A percentile compares a stretch with the other conserved stretches of the same genome.
Evolutionary conservation across 768 basidiomycete genomes (phyloP).

Genomic region (Chalciporus sphaerocephalus): DNA sequence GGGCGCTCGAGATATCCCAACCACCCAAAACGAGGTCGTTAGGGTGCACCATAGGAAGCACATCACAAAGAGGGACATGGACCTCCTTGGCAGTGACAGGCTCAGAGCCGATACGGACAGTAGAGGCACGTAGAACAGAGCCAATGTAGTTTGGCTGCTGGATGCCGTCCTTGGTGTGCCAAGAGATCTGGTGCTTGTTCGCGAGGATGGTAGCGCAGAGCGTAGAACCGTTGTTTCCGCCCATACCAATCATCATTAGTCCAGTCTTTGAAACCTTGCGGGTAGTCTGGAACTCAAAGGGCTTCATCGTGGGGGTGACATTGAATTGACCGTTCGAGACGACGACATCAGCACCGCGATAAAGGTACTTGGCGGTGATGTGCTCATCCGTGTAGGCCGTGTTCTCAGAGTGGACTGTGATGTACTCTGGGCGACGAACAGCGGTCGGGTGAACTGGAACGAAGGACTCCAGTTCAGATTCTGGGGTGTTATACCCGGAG

Average conservation of each 20-base stretch:
- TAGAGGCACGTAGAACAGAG: conserved; percentile 93
- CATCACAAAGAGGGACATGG: conserved; percentile 85
- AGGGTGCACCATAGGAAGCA: conserved; percentile 96
- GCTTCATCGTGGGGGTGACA: conserved; percentile 73
- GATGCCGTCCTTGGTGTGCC: conserved; percentile 89
- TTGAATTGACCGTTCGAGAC: conserved; percentile 71
- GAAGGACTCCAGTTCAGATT: conserved; percentile 64
- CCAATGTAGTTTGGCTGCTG: conserved; percentile 98
- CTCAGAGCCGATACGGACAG: conserved; percentile 86
- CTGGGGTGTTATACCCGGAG: conserved; percentile 71
- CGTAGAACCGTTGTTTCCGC: conserved; percentile 97
- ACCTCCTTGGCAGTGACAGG: conserved; percentile 80
- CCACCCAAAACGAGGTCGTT: conserved; percentile 97
- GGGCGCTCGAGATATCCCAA: conserved; percentile 90
- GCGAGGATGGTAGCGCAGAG: conserved; percentile 92
- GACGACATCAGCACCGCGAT: conserved; percentile 71
- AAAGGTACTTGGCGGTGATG: conserved; percentile 78
- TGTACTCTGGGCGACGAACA: conserved; percentile 66
- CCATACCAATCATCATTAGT: conserved; percentile 94
- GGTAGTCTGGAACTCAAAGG: conserved; percentile 89
- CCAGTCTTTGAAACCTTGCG: conserved; percentile 87
- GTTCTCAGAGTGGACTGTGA: conserved; percentile 79
- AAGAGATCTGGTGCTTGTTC: conserved; percentile 89
- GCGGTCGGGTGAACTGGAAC: conserved; percentile 82
- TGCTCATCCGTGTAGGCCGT: conserved; percentile 76